Conservation (phyloP, 164 flowering plant genomes). For the Umbellularia californica region DNA sequence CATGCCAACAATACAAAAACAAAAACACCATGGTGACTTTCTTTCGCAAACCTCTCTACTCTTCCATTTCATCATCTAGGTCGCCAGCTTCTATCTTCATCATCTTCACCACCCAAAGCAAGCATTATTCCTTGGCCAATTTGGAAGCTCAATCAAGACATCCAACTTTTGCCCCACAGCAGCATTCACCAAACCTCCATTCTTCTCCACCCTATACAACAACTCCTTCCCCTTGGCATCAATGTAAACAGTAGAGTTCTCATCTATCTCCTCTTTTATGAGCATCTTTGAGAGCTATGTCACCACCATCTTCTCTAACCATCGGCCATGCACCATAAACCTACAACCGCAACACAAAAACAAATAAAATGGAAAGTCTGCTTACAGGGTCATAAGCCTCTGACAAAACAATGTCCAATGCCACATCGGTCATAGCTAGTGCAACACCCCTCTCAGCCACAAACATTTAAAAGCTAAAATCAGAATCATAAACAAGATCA, state of each 20-base stretch:
- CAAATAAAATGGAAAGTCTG: not conserved
- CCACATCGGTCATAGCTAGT: constrained; percentile 72
- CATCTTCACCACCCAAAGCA: constrained; percentile 59
- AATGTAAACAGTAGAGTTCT: constrained; percentile 81
- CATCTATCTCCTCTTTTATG: constrained; percentile 68
- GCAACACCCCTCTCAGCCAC: constrained; percentile 79
- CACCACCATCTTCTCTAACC: constrained; percentile 86
- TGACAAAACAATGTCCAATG: constrained; percentile 57
- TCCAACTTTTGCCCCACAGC: constrained; percentile 54
- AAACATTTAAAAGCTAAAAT: too few relatives aligned
- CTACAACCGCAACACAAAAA: constrained; percentile 20
- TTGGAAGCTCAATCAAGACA: constrained; percentile 45
- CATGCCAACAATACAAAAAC: not conserved
- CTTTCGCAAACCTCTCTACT: not conserved
- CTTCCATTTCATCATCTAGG: constrained; percentile 10
- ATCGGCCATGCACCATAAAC: constrained; percentile 93
- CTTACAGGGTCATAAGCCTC: constrained; percentile 86
- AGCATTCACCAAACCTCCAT: constrained; percentile 54
- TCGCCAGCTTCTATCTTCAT: constrained; percentile 41
- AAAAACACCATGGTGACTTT: not conserved
- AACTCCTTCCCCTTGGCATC: constrained; percentile 39
- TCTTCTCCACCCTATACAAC: constrained; percentile 38
- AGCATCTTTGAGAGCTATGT: constrained; percentile 83
- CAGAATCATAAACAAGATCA: too few relatives aligned
- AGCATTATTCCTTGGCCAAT: constrained; percentile 35